Percentiles rank a stretch among this genome's conserved stretches.
These are phyloP conservation scores for Wickerhamiella occidentalis DNA, from an alignment of 805 yeast species.

Conservation along the genomic window DNA sequence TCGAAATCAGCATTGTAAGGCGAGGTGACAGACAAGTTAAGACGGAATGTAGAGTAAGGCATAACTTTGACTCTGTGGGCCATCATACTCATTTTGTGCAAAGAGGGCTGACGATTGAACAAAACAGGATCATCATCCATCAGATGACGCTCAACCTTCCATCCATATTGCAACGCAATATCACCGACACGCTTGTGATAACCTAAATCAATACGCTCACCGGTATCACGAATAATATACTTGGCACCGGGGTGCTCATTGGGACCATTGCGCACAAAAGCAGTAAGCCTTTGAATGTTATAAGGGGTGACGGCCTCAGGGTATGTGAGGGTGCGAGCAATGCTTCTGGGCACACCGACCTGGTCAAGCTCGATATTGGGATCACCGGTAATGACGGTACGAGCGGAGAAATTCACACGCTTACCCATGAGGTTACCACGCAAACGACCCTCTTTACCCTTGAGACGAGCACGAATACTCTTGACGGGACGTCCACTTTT, in stretches of 20 bases:
- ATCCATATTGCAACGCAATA: constrained; percentile 92
- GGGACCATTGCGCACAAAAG: constrained; percentile 92
- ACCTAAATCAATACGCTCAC: constrained; percentile 95
- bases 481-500: constrained; percentile 98
- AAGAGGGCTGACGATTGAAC: constrained; percentile 97
- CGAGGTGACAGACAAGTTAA: constrained; percentile 92
- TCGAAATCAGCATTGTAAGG: constrained; percentile 99
- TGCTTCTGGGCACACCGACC: constrained; percentile 96
- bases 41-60: constrained; percentile 96
- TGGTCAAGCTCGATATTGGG: constrained; percentile 95
- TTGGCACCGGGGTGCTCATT: constrained; percentile 99
- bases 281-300: constrained; percentile 86
- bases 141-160: constrained; percentile 97
- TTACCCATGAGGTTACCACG: constrained; percentile 99
- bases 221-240: constrained; percentile 94
- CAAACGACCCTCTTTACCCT: constrained; percentile 98
- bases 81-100: constrained; percentile 99
- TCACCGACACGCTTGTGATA: constrained; percentile 98
- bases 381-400: constrained; percentile 98
- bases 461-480: constrained; percentile 96
- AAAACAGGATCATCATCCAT: constrained; percentile 96
- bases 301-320: constrained; percentile 98
- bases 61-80: constrained; percentile 95
- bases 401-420: constrained; percentile 97
- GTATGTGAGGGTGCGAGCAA: constrained; percentile 88